Conservation (phyloP, 2,329 filamentous ascomycete genomes). For the Cucurbitaria berberidis region DNA sequence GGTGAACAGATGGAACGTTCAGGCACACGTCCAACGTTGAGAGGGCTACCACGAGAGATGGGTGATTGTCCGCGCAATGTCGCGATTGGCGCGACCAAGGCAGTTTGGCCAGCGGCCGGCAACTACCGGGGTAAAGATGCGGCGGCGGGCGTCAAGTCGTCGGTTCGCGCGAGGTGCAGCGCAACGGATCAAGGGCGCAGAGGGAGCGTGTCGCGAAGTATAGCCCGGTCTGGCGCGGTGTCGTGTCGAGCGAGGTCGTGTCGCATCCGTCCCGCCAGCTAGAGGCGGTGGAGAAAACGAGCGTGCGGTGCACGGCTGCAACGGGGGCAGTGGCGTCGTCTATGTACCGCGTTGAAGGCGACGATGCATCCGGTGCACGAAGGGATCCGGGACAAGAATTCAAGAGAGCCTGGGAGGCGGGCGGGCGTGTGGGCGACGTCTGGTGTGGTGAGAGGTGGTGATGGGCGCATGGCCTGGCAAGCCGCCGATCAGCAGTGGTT, state of each 20-base stretch:
- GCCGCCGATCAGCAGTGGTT: slow-evolving; percentile 27
- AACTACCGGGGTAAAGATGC: slow-evolving; percentile 36
- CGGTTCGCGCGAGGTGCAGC: slow-evolving; percentile 26
- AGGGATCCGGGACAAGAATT: slow-evolving; percentile 31
- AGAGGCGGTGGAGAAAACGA: slow-evolving; percentile 26
- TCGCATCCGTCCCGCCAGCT: slow-evolving; percentile 45
- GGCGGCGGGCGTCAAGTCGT: slow-evolving; percentile 17
- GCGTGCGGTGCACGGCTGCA: slow-evolving; percentile 28
- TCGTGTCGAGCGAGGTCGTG: slow-evolving; percentile 33
- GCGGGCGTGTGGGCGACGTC: slow-evolving; percentile 29
- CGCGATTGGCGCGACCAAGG: slow-evolving; percentile 28
- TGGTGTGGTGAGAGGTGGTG: slow-evolving; percentile 33
- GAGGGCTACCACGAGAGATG: slow-evolving; percentile 3
- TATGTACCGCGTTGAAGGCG: slow-evolving; percentile 30
- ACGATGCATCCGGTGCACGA: slow-evolving; percentile 35
- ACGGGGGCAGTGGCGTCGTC: slow-evolving; percentile 30
- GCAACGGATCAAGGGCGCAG: slow-evolving; percentile 30
- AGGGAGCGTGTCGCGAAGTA: slow-evolving; percentile 18
- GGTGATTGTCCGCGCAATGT: slow-evolving; percentile 24
- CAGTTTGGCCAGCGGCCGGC: slow-evolving; percentile 24
- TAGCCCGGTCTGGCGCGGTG: slow-evolving; percentile 32
- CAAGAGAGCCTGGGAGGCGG: slow-evolving; percentile 34
- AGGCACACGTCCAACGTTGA: slow-evolving; percentile 2
- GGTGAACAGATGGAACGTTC: neutral
- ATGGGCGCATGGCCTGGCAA: slow-evolving; percentile 29